Conservation (phyloP, 257 asterid species). For the Nicotiana benthamiana region DNA sequence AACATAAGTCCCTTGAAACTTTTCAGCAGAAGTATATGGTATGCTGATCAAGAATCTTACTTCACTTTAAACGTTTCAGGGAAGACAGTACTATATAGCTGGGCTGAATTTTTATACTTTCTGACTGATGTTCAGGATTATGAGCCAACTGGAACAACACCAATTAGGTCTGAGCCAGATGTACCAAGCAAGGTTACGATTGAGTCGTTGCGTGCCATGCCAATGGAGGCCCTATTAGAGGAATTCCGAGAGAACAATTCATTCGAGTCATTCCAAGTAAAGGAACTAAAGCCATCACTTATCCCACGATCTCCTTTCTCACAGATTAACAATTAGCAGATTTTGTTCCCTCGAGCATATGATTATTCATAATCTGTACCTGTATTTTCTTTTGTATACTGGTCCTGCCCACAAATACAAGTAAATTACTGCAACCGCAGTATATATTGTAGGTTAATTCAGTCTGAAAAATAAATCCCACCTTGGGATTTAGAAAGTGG, state of each 20-base stretch:
- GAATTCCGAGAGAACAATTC: constrained; percentile 60
- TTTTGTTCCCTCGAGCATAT: neutral
- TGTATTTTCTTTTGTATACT: constrained; percentile 18
- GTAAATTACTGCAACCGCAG: constrained; percentile 1
- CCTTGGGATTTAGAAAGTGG: constrained; percentile 10
- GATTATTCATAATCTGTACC: constrained; percentile 15
- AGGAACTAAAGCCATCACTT: constrained; percentile 44
- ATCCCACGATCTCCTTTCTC: constrained; percentile 76
- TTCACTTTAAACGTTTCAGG: neutral
- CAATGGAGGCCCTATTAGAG: constrained; percentile 61
- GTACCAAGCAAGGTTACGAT: constrained; percentile 63
- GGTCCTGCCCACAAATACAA: neutral
- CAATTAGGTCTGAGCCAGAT: constrained; percentile 45
- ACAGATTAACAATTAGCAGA: constrained; percentile 39
- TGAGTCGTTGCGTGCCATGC: constrained; percentile 71
- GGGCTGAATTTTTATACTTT: neutral
- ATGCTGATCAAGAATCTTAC: constrained; percentile 9
- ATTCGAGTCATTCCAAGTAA: constrained; percentile 34
- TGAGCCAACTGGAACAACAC: constrained; percentile 73
- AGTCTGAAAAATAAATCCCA: neutral
- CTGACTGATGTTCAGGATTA: constrained; percentile 48
- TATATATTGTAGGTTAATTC: constrained; percentile 1
- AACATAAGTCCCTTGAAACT: constrained; percentile 37
- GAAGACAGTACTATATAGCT: neutral
- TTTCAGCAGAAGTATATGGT: constrained; percentile 62